These are phyloP conservation scores for Phytophthora capsici DNA, from an alignment of 352 stramenopile species.

Conservation along the genomic window DNA sequence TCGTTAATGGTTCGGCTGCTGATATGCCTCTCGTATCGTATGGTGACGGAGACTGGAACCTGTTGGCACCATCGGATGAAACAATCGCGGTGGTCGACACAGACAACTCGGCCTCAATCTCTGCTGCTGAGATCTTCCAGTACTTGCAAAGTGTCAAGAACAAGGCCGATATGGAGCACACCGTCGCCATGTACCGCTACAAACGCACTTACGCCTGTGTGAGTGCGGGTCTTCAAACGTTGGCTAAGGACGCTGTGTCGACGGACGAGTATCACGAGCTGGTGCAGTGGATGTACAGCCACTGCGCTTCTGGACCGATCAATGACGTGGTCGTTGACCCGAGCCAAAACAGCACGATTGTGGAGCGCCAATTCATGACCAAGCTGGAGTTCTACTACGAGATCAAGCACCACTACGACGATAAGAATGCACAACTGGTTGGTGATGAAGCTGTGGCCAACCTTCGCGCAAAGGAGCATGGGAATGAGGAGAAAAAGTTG, in stretches of 20 bases:
- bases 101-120: constrained; percentile 36
- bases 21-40: constrained; percentile 27
- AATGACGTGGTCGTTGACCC: constrained; percentile 22
- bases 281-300: constrained; percentile 51
- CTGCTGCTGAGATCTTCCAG: constrained; percentile 39
- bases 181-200: constrained; percentile 38
- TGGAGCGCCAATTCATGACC: constrained; percentile 47
- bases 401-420: constrained; percentile 48
- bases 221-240: constrained; percentile 29
- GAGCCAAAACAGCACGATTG: constrained; percentile 20
- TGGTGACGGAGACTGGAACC: constrained; percentile 40
- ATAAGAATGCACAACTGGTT: constrained; percentile 20
- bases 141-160: constrained; percentile 38
- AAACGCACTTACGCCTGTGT: constrained; percentile 41
- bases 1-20: constrained; percentile 11
- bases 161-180: constrained; percentile 28
- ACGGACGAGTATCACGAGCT: constrained; percentile 39
- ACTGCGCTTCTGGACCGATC: constrained; percentile 32
- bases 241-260: constrained; percentile 41
- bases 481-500: constrained; percentile 33
- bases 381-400: constrained; percentile 63
- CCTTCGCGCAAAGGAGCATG: constrained; percentile 25
- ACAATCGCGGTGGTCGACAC: constrained; percentile 36
- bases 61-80: constrained; percentile 40
- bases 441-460: constrained; percentile 26